phyloP scores from a whole-genome alignment of 768 basidiomycete genomes.

The Strobilomyces confusus region DNA sequence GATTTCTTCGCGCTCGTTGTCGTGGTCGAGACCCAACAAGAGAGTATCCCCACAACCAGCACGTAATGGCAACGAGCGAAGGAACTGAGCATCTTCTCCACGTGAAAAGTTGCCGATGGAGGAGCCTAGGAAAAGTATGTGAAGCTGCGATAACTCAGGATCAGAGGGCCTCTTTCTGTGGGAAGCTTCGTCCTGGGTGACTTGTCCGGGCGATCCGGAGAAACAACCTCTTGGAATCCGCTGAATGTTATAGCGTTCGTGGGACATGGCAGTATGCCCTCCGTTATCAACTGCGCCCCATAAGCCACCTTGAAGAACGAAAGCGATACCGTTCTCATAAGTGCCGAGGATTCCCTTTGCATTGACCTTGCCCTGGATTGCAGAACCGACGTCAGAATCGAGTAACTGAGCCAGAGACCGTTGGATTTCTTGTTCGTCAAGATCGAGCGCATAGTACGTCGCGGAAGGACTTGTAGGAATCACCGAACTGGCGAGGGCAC shows the following conservation, averaged over 20 bases:
- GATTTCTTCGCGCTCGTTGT: slow-evolving; percentile 64
- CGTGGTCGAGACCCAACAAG: slow-evolving; percentile 87
- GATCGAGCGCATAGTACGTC: slow-evolving; percentile 90
- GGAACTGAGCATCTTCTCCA: slow-evolving; percentile 64
- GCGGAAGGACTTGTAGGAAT: slow-evolving; percentile 44
- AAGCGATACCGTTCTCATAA: slow-evolving; percentile 84
- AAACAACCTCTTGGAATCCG: slow-evolving; percentile 31
- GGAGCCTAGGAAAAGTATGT: slow-evolving; percentile 89
- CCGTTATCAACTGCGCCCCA: slow-evolving; percentile 4
- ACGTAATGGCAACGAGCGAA: slow-evolving; percentile 74
- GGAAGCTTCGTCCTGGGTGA: neutral
- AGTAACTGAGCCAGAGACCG: slow-evolving; percentile 71
- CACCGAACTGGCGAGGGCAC: slow-evolving; percentile 59
- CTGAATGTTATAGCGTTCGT: slow-evolving; percentile 9
- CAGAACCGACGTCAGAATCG: slow-evolving; percentile 55
- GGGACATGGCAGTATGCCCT: neutral
- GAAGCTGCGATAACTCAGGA: slow-evolving; percentile 56
- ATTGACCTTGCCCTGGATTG: slow-evolving; percentile 66
- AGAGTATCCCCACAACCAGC: slow-evolving; percentile 76
- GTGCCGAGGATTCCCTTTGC: slow-evolving; percentile 88
- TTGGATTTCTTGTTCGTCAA: slow-evolving; percentile 81
- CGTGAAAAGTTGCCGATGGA: slow-evolving; percentile 88
- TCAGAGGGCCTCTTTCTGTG: slow-evolving; percentile 37
- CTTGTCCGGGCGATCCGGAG: slow-evolving; percentile 33
- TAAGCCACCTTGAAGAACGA: slow-evolving; percentile 49